Base-by-base conservation (phyloP, 331 rosid species). In the Dryas integrifolia region DNA sequence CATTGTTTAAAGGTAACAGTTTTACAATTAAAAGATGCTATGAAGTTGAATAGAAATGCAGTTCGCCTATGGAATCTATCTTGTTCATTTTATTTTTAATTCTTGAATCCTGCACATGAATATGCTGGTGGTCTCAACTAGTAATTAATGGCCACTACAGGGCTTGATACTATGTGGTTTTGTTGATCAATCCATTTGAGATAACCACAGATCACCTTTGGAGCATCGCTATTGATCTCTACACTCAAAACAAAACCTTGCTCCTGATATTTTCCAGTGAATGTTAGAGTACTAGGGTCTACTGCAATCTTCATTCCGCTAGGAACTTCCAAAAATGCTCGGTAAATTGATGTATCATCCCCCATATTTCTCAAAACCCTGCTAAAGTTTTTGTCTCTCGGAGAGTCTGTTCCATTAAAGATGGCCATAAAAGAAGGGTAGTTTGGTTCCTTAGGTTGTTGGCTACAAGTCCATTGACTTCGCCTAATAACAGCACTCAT, bases 381-480 rank as follows among this genome's bases (percentile, higher is more conserved):
- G 40, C 6, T 55, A 5, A 65, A 75, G 67, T 46, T 44, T 46
- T 43, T 75, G 12, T 7, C 24, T 9, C 12, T 65, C 6, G 41
- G 58, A 64, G 70, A 65, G 38, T 51, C 65, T 43, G 40, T 10
- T 14, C 21, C 0, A 48, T 55, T 52, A 7, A 74, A 45, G 24
- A 52, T 45, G 47, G 65, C 65, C n/a, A 65, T 55, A n/a, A 74
- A 74, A 41, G 72, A 74, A 6, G 78, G 79, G 65, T 75, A 75
- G 45, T 74, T 55, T 9, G 65, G 78, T 9, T 64, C 72, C n/a
- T n/a, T n/a, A 55, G 65, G 65, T 26, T 44, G 11, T 11, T 6
- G 14, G 39, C 21, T 65, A 58, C 78, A 74, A 16, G 10, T 9
- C 72, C 72, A 74, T 35, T 65, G 55, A n/a, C 11, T 74, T 74